Evolutionary conservation across 2,329 filamentous ascomycete genomes (phyloP).

Genomic region (Orbilia oligospora): DNA sequence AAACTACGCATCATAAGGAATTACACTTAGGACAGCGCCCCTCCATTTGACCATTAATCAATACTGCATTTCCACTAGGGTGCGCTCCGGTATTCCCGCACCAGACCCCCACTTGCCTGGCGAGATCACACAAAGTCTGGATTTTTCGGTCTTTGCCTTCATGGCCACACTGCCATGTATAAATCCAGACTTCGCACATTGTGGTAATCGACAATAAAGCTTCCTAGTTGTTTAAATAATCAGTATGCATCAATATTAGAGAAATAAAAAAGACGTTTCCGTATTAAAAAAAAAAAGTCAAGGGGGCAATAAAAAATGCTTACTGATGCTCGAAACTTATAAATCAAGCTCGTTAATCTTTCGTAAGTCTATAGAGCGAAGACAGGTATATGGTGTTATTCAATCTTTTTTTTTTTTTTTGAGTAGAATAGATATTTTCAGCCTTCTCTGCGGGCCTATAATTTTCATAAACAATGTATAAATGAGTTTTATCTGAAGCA

Average conservation of each 20-base stretch:
- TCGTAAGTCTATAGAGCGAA: too few relatives aligned
- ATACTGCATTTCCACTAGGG: neutral
- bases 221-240: neutral
- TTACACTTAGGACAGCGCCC: slow-evolving; percentile 25
- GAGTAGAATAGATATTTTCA: too few relatives aligned
- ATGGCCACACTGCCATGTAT: slow-evolving; percentile 22
- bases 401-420: too few relatives aligned
- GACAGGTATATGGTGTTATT: too few relatives aligned
- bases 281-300: neutral
- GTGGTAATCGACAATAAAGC: neutral
- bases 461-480: neutral
- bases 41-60: neutral
- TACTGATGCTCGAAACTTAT: too few relatives aligned
- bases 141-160: neutral
- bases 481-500: neutral
- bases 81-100: slow-evolving; percentile 13
- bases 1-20: neutral
- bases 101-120: neutral
- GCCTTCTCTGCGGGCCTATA: neutral
- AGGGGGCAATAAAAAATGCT: too few relatives aligned
- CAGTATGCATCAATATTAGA: too few relatives aligned
- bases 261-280: too few relatives aligned
- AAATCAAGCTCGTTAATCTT: too few relatives aligned
- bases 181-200: slow-evolving; percentile 28
- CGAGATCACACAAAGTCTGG: neutral